Evolutionary conservation across 2,329 filamentous ascomycete species (phyloP), one percentile per base, ranked within the genome.

Genomic region (Microdochium paspali): DNA sequence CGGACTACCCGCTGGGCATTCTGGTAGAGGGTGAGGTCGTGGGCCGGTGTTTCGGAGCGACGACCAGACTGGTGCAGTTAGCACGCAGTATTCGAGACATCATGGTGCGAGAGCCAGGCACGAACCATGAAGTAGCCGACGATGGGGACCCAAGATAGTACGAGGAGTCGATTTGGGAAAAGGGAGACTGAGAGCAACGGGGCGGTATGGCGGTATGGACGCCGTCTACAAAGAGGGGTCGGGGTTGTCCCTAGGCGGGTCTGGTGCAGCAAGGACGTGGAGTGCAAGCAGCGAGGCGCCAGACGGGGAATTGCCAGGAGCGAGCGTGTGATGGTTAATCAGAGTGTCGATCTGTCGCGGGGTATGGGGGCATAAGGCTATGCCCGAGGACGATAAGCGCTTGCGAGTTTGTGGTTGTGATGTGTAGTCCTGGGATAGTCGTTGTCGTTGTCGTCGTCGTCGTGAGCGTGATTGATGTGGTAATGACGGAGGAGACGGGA

Each of bases 1-100:
- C 61, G 62, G 23, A 70, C 58, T 50, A 60, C 59, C 48, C 61
- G 59, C 54, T 62, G 53, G 51, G 61, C 58, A 18, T 58, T 56
- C 46, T 53, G 55, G 52, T 56, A 63, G 45, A 54, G 51, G 48
- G 49, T 50, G 39, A 53, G 45, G 48, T 52, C 56, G 49, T 55
- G 52, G 46, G 57, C 51, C 35, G 56, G 46, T 47, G 51, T 59
- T 45, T 56, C 57, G 42, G 60, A 50, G 28, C 49, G 52, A 58
- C 60, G 56, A 51, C 55, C 54, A 51, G 61, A 63, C 64, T 66
- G 55, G 42, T 23, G 23, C 18, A 10, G 42, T 44, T 21, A 46
- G 35, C 51, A 31, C 51, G 48, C 46, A 49, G 7, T 10, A 25
- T 7, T 24, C 20, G 7, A 5, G 42, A 12, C 35, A 18, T 6